These are phyloP conservation scores for Cladosporium velox DNA, from an alignment of 2,329 filamentous ascomycete genomes.

Conservation along the genomic window DNA sequence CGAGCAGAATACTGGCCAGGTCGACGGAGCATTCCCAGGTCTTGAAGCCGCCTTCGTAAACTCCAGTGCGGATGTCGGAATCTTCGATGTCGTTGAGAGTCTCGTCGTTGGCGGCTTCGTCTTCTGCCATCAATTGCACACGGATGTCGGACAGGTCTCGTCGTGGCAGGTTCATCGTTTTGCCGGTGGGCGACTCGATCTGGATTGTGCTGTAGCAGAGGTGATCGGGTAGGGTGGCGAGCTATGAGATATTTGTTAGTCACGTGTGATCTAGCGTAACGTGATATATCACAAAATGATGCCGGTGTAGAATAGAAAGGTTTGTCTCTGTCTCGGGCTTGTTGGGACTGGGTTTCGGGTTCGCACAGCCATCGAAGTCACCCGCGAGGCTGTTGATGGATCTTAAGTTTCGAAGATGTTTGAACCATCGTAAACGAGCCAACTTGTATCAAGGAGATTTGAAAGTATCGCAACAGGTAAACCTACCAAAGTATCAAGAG, in stretches of 20 bases:
- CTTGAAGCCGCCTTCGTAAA: constrained; percentile 87
- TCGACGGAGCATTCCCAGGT: constrained; percentile 87
- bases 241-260: constrained; percentile 40
- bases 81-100: constrained; percentile 64
- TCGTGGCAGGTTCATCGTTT: constrained; percentile 61
- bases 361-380: too few species aligned
- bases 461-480: not conserved
- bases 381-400: too few species aligned
- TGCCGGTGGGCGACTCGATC: constrained; percentile 61
- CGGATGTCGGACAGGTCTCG: constrained; percentile 81
- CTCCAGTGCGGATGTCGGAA: constrained; percentile 75
- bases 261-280: not conserved
- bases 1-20: constrained; percentile 65
- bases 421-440: too few species aligned
- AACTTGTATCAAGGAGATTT: too few species aligned
- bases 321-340: not conserved
- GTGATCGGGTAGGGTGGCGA: constrained; percentile 67
- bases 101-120: constrained; percentile 44
- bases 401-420: too few species aligned
- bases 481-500: constrained; percentile 52
- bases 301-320: not conserved
- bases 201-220: constrained; percentile 67
- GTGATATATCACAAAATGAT: not conserved
- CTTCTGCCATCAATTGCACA: constrained; percentile 76
- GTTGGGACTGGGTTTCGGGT: too few species aligned